Base-by-base conservation (phyloP, 2,329 filamentous ascomycete species). In the Talaromyces sp. region DNA sequence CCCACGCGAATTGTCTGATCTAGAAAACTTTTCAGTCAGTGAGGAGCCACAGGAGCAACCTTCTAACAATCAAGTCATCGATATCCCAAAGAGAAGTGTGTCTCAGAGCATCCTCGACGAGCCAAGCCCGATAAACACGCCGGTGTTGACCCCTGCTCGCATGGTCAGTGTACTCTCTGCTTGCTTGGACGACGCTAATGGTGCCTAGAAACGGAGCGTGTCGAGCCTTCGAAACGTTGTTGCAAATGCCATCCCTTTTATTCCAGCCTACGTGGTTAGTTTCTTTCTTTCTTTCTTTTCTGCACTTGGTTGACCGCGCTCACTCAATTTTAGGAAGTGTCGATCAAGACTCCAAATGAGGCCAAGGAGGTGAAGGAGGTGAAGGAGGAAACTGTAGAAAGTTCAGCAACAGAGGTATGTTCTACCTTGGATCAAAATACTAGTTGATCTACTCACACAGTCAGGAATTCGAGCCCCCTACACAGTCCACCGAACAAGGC, bases 41-140 rank as follows among this genome's bases (percentile, higher is more conserved):
- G 44, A 51, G 7, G 44, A 51, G 8, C 9, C 44, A 1, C 23
- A 9, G 10, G 27, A 51, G 12, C n/a, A 28, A 5, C 18, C 10
- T 9, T 14, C 44, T 12, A 12, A 5, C 23, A 14, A 18, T 5
- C 18, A 23, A 51, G 3, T 2, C 9, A 28, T 28, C 27, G 8
- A 1, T 9, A 3, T 53, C 7, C 18, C 50, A 2, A 52, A 28
- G 5, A 31, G 14, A 10, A 47, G 55, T 23, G 16, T 31, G 9
- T 59, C 52, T 12, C 30, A 56, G 23, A 62, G 56, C 31, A 52
- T 62, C 16, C 34, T 62, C 56, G 61, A 62, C 33, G 61, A 54
- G 18, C 57, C 61, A 18, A 59, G 40, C 28, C 40, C 56, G 7
- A 28, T 62, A 12, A 51, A 27, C 10, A 62, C 56, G 10, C 61